A percentile compares a stretch with the other conserved stretches of the same genome.
Evolutionary conservation across 2,329 filamentous ascomycete species (phyloP).

Genomic region (Zopfia rhizophila): DNA sequence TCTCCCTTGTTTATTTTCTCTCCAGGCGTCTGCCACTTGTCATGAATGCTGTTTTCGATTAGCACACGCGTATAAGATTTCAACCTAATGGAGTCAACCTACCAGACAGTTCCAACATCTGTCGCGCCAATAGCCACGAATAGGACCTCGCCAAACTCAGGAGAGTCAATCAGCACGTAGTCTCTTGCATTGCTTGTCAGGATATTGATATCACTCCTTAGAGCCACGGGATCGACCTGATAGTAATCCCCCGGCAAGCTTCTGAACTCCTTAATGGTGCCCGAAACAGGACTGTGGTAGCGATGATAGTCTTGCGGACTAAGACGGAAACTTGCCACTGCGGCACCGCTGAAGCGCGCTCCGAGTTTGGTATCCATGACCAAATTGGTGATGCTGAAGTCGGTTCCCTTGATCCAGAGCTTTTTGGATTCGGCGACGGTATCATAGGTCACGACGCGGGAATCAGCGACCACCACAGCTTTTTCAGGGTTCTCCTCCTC

Average conservation of each 20-base stretch:
- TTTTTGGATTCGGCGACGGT: constrained; percentile 45
- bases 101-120: constrained; percentile 55
- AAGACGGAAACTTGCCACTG: constrained; percentile 55
- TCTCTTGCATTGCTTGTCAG: constrained; percentile 52
- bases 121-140: constrained; percentile 57
- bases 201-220: constrained; percentile 50
- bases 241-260: constrained; percentile 58
- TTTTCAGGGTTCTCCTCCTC: constrained; percentile 32
- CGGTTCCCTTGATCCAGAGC: constrained; percentile 61
- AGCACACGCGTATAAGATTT: no score
- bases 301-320: constrained; percentile 60
- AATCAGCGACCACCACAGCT: constrained; percentile 51
- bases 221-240: constrained; percentile 52
- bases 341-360: constrained; percentile 45
- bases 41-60: constrained; percentile 42
- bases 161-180: constrained; percentile 50
- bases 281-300: constrained; percentile 57
- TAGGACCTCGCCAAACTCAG: constrained; percentile 54
- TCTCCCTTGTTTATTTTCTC: constrained; percentile 52
- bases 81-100: constrained; percentile 27
- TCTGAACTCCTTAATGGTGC: constrained; percentile 50
- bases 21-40: constrained; percentile 44
- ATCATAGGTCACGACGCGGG: constrained; percentile 50
- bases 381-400: constrained; percentile 56
- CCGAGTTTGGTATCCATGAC: constrained; percentile 48